These are phyloP conservation scores for Phytophthora citricola DNA, from an alignment of 352 stramenopile species.

Conservation along the genomic window DNA sequence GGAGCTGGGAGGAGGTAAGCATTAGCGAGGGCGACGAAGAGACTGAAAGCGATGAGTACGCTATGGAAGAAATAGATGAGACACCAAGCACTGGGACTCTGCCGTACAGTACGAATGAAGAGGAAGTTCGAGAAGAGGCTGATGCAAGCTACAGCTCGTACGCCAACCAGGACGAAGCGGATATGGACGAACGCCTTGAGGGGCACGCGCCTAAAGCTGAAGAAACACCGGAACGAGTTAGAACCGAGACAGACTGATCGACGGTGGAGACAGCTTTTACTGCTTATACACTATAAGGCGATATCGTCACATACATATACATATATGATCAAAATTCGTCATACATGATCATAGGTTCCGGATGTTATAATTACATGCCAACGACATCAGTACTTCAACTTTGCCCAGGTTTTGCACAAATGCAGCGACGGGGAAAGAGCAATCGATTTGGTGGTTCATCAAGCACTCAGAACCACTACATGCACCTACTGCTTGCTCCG, in stretches of 20 bases:
- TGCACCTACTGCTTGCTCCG: no score
- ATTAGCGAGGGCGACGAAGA: constrained; percentile 25
- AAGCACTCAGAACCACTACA: no score
- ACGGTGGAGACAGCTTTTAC: constrained; percentile 7
- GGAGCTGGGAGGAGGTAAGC: constrained; percentile 24
- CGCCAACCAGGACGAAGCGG: constrained; percentile 23
- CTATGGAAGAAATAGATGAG: constrained; percentile 4
- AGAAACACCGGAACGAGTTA: neutral
- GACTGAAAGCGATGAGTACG: constrained; percentile 4
- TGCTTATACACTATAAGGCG: neutral
- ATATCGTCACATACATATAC: neutral
- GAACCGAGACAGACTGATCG: neutral
- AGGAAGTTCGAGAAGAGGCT: constrained; percentile 16
- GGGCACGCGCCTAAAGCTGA: neutral
- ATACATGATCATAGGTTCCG: no score
- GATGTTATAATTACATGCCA: no score
- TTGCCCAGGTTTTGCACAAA: no score
- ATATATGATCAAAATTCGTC: no score
- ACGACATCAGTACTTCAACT: no score
- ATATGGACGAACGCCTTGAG: constrained; percentile 3
- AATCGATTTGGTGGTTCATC: no score
- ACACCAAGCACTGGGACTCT: neutral
- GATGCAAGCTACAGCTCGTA: constrained; percentile 10
- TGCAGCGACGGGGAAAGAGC: no score
- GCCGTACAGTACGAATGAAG: constrained; percentile 9